Conservation (phyloP, 257 asterid genomes). For the Thymus mandschuricus region DNA sequence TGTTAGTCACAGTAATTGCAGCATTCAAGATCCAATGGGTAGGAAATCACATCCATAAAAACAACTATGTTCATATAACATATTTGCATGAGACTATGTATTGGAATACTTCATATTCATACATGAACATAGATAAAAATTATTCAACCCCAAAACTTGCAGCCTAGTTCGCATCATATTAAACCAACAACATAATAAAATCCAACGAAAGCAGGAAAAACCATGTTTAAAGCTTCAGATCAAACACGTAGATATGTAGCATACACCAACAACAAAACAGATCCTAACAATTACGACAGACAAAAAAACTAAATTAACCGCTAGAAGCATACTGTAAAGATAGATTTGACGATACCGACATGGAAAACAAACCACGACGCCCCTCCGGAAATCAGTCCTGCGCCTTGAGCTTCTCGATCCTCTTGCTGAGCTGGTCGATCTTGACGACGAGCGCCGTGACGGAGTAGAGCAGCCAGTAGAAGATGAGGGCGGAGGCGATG, state of each 20-base stretch:
- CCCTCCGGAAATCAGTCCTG: conserved; percentile 47
- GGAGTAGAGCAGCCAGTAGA: conserved; percentile 91
- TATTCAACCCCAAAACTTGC: not conserved
- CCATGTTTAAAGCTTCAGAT: conserved; percentile 11
- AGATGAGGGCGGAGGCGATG: conserved; percentile 80
- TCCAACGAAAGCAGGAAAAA: not conserved
- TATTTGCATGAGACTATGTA: no score
- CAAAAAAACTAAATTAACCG: conserved; percentile 30
- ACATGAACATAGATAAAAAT: not conserved
- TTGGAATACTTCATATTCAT: not conserved
- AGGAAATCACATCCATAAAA: no score
- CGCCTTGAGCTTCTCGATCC: conserved; percentile 78
- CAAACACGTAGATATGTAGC: conserved; percentile 26
- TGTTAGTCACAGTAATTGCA: no score
- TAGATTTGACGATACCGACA: conserved; percentile 26
- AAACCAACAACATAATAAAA: conserved; percentile 5
- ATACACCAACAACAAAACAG: conserved; percentile 32
- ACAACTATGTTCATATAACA: no score
- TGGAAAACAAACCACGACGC: not conserved
- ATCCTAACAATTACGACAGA: conserved; percentile 27
- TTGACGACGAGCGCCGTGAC: conserved; percentile 79
- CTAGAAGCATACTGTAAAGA: conserved; percentile 19
- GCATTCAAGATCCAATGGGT: no score
- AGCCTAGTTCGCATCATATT: conserved; percentile 9
- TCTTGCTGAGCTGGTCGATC: conserved; percentile 61